Base-by-base conservation (phyloP, 768 basidiomycete species). In the Suillus occidentalis region DNA sequence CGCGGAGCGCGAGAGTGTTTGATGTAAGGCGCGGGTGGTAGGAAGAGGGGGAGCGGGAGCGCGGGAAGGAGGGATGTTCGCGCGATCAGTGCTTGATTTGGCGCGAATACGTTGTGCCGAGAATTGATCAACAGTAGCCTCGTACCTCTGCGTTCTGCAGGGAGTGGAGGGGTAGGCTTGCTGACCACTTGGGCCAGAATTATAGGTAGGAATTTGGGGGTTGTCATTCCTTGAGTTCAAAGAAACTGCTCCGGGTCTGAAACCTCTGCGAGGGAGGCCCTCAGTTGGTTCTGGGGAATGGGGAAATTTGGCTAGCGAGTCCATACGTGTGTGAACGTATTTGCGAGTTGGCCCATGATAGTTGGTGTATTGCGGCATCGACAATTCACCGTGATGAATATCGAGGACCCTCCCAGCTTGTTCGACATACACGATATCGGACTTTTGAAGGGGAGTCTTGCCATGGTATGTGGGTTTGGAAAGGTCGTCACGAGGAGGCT, bases 241-340 rank as follows among this genome's bases (percentile, higher is more conserved):
- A 14, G 66, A 62, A 18, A 36, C 56, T 4, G 65, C 6, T n/a
- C 28, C 28, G 3, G 3, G 28, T 3, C 60, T 59, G 18, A 60
- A 36, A 16, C 34, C 63, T 34, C 16, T 60, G 20, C 43, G 68
- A 1, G 61, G 36, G 20, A 63, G 63, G 13, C 58, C 37, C 22
- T 64, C 67, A 31, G 64, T 63, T 52, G 62, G 60, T 16, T 31
- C 12, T 13, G 67, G 67, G 2, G 64, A 49, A 28, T 34, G 3
- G 10, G 68, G 68, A 61, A 65, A 68, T 28, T 45, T 25, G 34
- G 63, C 62, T 6, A 65, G 57, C 22, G 65, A 42, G 59, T 67
- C 62, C 28, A 5, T 12, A 9, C 58, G 58, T 0, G 65, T 25
- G 22, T 43, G 37, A 28, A 55, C 28, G 28, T 53, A 34, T n/a